Conservation (phyloP, 352 stramenopile species). For the Globisporangium emineosum region DNA sequence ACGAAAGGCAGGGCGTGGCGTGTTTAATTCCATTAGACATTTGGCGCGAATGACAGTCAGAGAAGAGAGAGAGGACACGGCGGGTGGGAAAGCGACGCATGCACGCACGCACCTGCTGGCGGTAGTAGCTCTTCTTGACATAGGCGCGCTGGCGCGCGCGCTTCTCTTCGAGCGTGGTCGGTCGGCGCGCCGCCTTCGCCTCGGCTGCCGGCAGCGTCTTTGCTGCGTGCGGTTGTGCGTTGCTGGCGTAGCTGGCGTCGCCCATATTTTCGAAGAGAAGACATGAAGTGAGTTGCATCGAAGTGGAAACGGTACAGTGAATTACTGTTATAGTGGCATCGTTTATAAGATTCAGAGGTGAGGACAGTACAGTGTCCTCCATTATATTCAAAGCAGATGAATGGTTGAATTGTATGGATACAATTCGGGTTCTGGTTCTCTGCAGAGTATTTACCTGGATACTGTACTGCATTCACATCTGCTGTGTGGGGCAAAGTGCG, state of each 20-base stretch:
- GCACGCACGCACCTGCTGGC: slow-evolving; percentile 27
- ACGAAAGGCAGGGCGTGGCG: not conserved
- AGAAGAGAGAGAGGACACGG: not conserved
- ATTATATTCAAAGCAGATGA: no score
- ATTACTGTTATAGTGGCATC: not conserved
- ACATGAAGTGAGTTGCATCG: not conserved
- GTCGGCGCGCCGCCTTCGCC: not conserved
- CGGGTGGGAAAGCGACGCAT: not conserved
- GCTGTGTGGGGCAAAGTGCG: no score
- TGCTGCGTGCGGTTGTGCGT: not conserved
- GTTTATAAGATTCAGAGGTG: no score
- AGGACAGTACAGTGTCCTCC: no score
- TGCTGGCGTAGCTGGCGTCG: no score
- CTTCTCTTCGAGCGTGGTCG: slow-evolving; percentile 32
- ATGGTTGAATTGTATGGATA: no score
- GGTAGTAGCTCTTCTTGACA: slow-evolving; percentile 47
- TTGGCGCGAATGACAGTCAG: not conserved
- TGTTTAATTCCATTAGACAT: not conserved
- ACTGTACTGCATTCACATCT: no score
- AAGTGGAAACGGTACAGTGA: not conserved
- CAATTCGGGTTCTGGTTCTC: no score
- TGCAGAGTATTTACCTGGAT: no score
- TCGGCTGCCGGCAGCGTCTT: not conserved
- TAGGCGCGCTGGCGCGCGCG: slow-evolving; percentile 51
- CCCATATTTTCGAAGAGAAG: not conserved